Percentiles rank a stretch among this genome's conserved stretches.
Conservation (phyloP, 441 rosid genomes). For the Adansonia madagascariensis region DNA sequence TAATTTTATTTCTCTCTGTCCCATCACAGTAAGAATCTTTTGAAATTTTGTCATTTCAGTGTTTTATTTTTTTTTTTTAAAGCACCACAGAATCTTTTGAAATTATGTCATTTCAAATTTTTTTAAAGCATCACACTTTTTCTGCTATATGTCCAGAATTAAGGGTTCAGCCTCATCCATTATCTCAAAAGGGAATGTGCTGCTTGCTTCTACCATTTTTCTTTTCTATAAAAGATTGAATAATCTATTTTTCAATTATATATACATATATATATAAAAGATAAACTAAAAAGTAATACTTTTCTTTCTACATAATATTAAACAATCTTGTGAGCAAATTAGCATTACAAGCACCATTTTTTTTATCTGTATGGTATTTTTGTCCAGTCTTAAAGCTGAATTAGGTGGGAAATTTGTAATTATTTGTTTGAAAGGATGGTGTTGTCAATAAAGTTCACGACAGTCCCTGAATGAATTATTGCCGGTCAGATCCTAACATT, state of each 20-base stretch:
- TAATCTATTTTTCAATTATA: neutral
- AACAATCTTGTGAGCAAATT: neutral
- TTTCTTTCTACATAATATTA: neutral
- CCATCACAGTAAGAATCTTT: constrained; percentile 10
- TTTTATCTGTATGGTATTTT: neutral
- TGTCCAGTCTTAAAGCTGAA: too few relatives aligned
- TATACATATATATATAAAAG: too few relatives aligned
- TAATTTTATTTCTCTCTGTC: neutral
- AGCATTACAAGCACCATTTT: neutral
- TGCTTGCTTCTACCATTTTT: neutral
- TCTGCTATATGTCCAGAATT: constrained; percentile 8
- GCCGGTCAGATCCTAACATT: constrained; percentile 27
- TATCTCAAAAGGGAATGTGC: neutral
- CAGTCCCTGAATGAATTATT: constrained; percentile 20
- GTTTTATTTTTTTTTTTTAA: too few relatives aligned
- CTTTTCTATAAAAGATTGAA: neutral
- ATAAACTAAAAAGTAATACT: too few relatives aligned
- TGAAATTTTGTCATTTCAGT: neutral
- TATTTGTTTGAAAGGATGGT: neutral
- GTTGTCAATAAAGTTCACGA: neutral
- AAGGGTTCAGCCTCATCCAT: neutral
- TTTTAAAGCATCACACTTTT: neutral
- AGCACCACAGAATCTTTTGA: constrained; percentile 16
- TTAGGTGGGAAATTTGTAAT: neutral
- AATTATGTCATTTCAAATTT: neutral